Percentiles rank a stretch among this genome's conserved stretches.
These are phyloP conservation scores for Aspergillus transmontanensis DNA, from an alignment of 2,329 filamentous ascomycete genomes.

Conservation along the genomic window DNA sequence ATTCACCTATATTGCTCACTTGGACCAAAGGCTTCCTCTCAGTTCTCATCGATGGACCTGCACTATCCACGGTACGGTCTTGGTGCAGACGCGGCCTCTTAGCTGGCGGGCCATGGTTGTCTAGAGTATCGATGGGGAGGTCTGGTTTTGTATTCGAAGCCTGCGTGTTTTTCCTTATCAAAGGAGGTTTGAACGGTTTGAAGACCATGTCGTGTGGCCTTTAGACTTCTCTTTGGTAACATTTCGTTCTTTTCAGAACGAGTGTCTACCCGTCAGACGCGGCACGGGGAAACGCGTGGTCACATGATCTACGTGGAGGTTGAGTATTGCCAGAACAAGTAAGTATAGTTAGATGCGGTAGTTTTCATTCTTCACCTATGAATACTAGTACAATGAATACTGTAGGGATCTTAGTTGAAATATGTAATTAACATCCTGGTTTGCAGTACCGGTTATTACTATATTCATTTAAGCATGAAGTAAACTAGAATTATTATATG, in stretches of 20 bases:
- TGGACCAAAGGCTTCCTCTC: slow-evolving; percentile 37
- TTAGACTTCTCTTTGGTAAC: neutral
- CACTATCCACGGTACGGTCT: slow-evolving; percentile 14
- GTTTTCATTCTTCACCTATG: no score
- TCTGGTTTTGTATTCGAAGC: neutral
- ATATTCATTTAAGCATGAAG: neutral
- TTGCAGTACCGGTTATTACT: neutral
- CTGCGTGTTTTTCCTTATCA: slow-evolving; percentile 37
- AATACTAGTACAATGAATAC: no score
- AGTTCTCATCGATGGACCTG: slow-evolving; percentile 13
- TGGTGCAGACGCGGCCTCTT: slow-evolving; percentile 42
- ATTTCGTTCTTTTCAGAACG: slow-evolving; percentile 6
- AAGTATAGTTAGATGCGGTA: no score
- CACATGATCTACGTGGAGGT: slow-evolving; percentile 19
- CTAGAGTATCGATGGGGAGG: slow-evolving; percentile 8
- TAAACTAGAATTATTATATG: neutral
- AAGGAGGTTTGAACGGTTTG: slow-evolving; percentile 50
- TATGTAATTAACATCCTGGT: neutral
- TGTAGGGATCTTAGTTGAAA: neutral
- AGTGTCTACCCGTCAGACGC: slow-evolving; percentile 14
- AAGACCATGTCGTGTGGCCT: slow-evolving; percentile 40
- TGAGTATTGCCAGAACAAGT: neutral
- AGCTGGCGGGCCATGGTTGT: slow-evolving; percentile 24
- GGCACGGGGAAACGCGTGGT: slow-evolving; percentile 20
- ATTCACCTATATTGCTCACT: slow-evolving; percentile 28